Evolutionary conservation across 176 grass and related monocot genomes (phyloP), one percentile per base, ranked within the genome.

Genomic region (Eremochloa ophiuroides): DNA sequence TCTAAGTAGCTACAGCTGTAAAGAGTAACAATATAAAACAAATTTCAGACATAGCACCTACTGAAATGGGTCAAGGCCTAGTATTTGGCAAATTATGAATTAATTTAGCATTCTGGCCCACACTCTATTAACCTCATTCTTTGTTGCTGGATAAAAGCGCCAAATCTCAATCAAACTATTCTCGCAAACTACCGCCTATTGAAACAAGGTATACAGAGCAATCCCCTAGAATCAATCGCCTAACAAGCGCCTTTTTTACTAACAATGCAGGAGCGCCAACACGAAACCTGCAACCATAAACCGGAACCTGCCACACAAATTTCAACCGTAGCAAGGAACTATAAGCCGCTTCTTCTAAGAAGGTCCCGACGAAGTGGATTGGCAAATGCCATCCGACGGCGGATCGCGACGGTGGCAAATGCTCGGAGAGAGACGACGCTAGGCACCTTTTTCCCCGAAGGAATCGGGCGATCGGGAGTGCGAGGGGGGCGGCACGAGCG

Each of bases 391-490:
- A 85, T 58, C 44, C 35, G 46, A 37, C 16, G 15, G 83, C 28
- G 29, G 66, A 82, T 73, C 46, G 13, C 51, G 22, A 41, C 5
- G 27, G 26, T 16, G 13, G 1, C 25, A 43, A 48, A 46, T 9
- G 13, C 3, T 46, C 40, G 62, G 8, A 28, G 55, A 29, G 51
- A 28, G 29, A 48, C 31, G 42, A 72, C 28, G 42, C 1, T 66
- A 27, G 34, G 70, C 6, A 91, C 85, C 83, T 87, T 69, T 66
- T 48, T 59, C 30, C 8, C 28, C 53, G 60, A 51, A 79, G 31
- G 82, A 78, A 70, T 67, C 69, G 42, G 74, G 44, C 29, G 70
- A 81, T 29, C 28, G 51, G 68, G 76, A n/a, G 70, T 37, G 60
- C 15, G 53, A 29, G 7, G 66, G 66, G 42, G 60, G 75, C 42